Conservation (phyloP, 345 rosid species). For the Citrus sp. region DNA sequence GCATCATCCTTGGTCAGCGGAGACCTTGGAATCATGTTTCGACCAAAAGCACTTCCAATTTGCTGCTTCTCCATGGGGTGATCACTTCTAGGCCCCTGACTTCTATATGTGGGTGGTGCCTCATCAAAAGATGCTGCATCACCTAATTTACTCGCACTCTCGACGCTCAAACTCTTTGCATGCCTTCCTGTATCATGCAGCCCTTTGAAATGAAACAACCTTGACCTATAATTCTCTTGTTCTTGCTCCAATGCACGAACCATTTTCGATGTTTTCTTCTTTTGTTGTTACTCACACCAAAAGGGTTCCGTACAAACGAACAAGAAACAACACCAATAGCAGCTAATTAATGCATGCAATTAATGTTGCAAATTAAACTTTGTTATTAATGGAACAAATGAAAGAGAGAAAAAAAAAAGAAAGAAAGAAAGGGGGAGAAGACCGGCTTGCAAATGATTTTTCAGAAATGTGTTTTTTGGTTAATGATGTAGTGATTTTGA, state of each 20-base stretch:
- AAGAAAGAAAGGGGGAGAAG: background rate
- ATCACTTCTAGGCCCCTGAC: constrained; percentile 25
- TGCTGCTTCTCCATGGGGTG: constrained; percentile 19
- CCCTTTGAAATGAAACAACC: constrained; percentile 59
- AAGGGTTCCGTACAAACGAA: background rate
- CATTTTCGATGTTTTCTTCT: constrained; percentile 25
- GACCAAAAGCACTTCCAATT: constrained; percentile 12
- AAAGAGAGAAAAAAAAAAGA: background rate
- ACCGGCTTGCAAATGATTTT: constrained; percentile 15
- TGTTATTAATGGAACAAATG: background rate
- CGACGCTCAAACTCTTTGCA: constrained; percentile 46
- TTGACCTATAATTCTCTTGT: constrained; percentile 49
- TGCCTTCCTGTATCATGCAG: constrained; percentile 41
- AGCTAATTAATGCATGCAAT: background rate
- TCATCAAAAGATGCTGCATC: constrained; percentile 32
- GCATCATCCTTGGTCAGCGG: constrained; percentile 13
- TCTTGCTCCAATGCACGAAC: constrained; percentile 59
- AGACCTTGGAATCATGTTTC: constrained; percentile 14
- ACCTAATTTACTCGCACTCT: constrained; percentile 25
- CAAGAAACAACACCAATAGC: background rate
- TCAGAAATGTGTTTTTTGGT: background rate
- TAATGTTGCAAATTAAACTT: background rate
- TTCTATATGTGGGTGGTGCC: background rate
- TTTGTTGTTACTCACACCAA: background rate
- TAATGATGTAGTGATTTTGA: background rate